Base-by-base conservation (phyloP, 106 monocot species). In the Dendrobium nobile region DNA sequence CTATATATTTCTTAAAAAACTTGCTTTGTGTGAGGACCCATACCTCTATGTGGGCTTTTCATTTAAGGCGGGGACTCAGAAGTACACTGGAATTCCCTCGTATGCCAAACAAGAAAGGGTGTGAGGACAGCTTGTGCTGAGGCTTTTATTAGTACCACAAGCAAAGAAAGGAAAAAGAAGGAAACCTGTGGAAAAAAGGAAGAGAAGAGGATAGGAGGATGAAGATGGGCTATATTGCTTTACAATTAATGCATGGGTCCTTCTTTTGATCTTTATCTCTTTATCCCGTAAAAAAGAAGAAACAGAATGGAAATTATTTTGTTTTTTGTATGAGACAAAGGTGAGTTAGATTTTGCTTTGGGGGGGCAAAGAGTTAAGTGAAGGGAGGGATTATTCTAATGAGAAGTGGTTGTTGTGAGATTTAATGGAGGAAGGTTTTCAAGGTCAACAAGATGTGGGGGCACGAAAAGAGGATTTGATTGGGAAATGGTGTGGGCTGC, bases 21-120 rank as follows among this genome's bases (percentile, higher is more conserved):
- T 65, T 65, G 33, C 72, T 51, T 51, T 51, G 15, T 51, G 4
- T 10, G 16, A 37, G 26, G 26, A 40, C 84, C 86, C 86, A 84
- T 86, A 85, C 88, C 78, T 77, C 75, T 31, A 56, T 80, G 22
- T 8, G 28, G 33, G 45, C 54, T 74, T 74, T 65, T 70, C 87
- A 91, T 82, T 87, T 78, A 91, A 84, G 67, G 45, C 54, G 80
- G 27, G 44, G 42, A 22, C 67, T 31, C 48, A 77, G 84, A 87
- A 85, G 93, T 93, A 93, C 93, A 85, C 81, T 88, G 83, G 81
- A 89, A 89, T 84, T 91, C 84, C 89, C 85, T 86, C 77, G 88
- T 79, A 74, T 83, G 84, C 77, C 82, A 85, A 90, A 82, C 87
- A 88, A 85, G 83, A 72, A 79, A 84, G 80, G 65, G 67, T 84